phyloP scores from a whole-genome alignment of 148 eudicot species.

The Drosera capensis region DNA sequence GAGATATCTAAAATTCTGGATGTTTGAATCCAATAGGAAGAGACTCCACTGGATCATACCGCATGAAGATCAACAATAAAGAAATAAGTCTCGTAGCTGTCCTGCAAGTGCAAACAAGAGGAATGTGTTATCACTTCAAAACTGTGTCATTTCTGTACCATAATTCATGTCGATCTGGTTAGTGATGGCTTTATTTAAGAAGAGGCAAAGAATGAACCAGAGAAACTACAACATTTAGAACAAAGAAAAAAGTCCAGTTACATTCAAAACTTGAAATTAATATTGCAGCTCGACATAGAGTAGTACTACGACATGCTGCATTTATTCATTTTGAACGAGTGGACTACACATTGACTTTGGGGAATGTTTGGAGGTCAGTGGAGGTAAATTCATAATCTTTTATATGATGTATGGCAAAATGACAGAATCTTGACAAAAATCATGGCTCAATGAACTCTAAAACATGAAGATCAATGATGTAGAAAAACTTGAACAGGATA shows the following conservation, averaged over 20 bases:
- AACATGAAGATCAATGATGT: too few species aligned
- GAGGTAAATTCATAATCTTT: not conserved
- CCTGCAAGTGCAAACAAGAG: constrained; percentile 32
- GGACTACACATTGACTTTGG: not conserved
- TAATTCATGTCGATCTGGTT: not conserved
- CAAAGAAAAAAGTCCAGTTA: not conserved
- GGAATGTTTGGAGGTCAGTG: not conserved
- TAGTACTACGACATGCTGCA: not conserved
- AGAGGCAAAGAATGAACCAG: not conserved
- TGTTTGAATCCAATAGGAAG: constrained; percentile 1
- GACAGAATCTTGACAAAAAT: too few species aligned
- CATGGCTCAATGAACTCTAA: too few species aligned
- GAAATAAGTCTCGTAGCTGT: constrained; percentile 69
- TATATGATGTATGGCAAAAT: too few species aligned
- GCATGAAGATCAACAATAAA: constrained; percentile 98
- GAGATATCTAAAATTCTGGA: too few species aligned
- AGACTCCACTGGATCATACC: constrained; percentile 33
- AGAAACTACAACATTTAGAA: not conserved
- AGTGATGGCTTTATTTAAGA: not conserved
- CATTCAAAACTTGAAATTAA: not conserved
- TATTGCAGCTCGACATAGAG: not conserved
- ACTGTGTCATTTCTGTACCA: not conserved
- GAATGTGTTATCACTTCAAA: not conserved
- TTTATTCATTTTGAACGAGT: not conserved
- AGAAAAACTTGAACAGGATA: too few species aligned